Evolutionary conservation across 176 grass and related monocot species (phyloP).

Genomic region (Saccharum spontaneum): DNA sequence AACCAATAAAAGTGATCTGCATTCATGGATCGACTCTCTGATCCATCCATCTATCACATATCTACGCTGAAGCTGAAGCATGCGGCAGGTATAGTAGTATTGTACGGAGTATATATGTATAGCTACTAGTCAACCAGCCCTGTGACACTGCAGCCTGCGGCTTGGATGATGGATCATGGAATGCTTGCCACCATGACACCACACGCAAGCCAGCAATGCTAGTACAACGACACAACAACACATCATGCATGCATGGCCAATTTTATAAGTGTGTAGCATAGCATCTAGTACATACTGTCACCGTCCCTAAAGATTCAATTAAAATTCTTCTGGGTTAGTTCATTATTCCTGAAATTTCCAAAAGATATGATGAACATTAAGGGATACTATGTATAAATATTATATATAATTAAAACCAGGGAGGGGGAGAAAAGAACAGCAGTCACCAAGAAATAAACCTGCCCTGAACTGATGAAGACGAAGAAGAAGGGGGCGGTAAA

Average conservation of each 20-base stretch:
- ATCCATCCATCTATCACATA: neutral
- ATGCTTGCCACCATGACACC: conserved; percentile 43
- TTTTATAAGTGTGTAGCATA: neutral
- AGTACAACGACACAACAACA: conserved; percentile 14
- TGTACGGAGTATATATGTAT: neutral
- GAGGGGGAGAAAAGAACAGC: neutral
- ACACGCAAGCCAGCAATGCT: conserved; percentile 24
- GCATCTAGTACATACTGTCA: neutral
- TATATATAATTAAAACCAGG: no score
- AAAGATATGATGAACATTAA: neutral
- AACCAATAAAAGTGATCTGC: conserved; percentile 43
- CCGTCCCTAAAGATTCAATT: neutral
- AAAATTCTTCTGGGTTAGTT: neutral
- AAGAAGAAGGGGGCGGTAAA: neutral
- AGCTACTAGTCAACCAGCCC: conserved; percentile 44
- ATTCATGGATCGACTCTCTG: neutral
- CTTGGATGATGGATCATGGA: conserved; percentile 11
- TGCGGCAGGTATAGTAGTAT: neutral
- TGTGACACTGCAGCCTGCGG: conserved; percentile 43
- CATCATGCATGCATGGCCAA: conserved; percentile 26
- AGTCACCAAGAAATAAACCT: neutral
- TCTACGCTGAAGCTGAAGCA: neutral
- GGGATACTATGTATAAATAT: neutral
- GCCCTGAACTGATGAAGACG: neutral
- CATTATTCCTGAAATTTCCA: neutral